phyloP scores from a whole-genome alignment of 306 rosid genomes.

The Castanea mollissima region DNA sequence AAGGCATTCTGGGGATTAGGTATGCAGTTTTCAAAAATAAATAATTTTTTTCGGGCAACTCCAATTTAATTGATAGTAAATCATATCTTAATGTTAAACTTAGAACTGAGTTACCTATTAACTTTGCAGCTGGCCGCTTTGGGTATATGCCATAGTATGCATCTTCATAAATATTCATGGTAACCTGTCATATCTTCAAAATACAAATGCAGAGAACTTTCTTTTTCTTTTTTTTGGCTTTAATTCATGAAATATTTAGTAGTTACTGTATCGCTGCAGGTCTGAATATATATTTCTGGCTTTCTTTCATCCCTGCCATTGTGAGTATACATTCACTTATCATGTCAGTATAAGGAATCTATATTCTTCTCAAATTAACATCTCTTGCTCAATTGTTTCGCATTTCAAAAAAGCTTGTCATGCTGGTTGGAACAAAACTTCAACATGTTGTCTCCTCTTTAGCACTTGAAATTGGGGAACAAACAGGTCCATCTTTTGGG shows the following conservation, averaged over 20 bases:
- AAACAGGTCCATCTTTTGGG: conserved; percentile 53
- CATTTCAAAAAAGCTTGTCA: conserved; percentile 65
- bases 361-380: neutral
- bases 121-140: conserved; percentile 81
- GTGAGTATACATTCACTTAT: conserved; percentile 46
- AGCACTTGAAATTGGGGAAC: conserved; percentile 76
- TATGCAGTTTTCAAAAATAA: conserved; percentile 27
- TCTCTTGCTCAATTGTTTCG: conserved; percentile 24
- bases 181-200: conserved; percentile 26
- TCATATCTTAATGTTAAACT: neutral
- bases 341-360: neutral
- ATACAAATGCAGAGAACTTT: neutral
- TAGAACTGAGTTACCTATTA: conserved; percentile 18
- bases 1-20: conserved; percentile 97
- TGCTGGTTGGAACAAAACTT: conserved; percentile 94
- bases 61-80: neutral
- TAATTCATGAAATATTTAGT: conserved; percentile 18
- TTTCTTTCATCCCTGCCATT: conserved; percentile 91
- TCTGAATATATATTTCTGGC: conserved; percentile 89
- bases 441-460: conserved; percentile 92
- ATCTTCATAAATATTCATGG: conserved; percentile 89
- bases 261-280: conserved; percentile 51
- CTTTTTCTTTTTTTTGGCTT: conserved; percentile 1
- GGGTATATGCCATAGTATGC: conserved; percentile 88
- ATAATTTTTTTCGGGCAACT: conserved; percentile 6